These are phyloP conservation scores for Ceratocystis harringtonii DNA, from an alignment of 2,329 filamentous ascomycete species.

Conservation along the genomic window DNA sequence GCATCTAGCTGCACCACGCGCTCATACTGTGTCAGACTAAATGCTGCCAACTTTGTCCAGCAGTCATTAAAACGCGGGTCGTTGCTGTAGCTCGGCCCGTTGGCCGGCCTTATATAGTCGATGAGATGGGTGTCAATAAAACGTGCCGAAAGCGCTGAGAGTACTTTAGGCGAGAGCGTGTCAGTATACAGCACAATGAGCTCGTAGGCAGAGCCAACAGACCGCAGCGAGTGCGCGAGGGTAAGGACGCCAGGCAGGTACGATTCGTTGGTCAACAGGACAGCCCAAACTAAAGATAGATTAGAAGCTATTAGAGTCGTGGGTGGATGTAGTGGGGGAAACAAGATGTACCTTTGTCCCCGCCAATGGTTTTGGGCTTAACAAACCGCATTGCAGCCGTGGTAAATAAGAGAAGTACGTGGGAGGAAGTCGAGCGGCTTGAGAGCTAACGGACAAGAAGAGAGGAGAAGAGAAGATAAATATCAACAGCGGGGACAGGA, in stretches of 20 bases:
- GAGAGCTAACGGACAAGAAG: no score
- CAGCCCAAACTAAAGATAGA: slow-evolving; percentile 58
- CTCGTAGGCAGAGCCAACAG: slow-evolving; percentile 52
- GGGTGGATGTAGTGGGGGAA: neutral
- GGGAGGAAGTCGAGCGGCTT: no score
- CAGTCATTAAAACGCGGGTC: slow-evolving; percentile 80
- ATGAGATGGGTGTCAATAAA: slow-evolving; percentile 56
- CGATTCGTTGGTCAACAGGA: slow-evolving; percentile 67
- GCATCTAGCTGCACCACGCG: slow-evolving; percentile 73
- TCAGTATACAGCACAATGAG: slow-evolving; percentile 74
- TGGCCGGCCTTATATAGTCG: slow-evolving; percentile 54
- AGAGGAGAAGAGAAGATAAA: no score
- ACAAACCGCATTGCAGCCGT: no score
- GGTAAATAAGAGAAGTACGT: no score
- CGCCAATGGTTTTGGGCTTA: neutral
- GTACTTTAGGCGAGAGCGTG: slow-evolving; percentile 40
- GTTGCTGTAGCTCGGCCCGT: slow-evolving; percentile 51
- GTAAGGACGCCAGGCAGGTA: slow-evolving; percentile 75
- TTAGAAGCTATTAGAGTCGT: neutral
- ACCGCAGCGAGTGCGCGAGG: slow-evolving; percentile 61
- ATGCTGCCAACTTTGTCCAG: slow-evolving; percentile 76
- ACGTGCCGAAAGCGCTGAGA: slow-evolving; percentile 51
- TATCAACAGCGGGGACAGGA: no score
- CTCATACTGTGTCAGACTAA: slow-evolving; percentile 60
- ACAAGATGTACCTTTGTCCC: neutral